phyloP scores from a whole-genome alignment of 768 basidiomycete genomes.

The Leucosporidium scottii region DNA sequence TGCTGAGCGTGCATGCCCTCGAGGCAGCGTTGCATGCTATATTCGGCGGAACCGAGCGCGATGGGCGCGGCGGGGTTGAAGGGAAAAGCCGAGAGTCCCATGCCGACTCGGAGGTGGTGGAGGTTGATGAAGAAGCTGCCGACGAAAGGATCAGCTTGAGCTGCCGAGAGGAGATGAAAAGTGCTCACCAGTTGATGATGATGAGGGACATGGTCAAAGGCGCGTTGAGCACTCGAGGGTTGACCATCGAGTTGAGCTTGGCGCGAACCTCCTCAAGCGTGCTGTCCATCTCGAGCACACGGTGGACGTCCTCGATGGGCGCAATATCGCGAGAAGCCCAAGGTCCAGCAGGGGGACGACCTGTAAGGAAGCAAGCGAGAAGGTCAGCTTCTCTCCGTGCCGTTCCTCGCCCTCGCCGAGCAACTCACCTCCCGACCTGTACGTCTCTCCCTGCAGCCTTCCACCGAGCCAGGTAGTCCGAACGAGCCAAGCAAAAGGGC shows the following conservation, averaged over 20 bases:
- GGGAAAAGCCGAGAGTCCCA: constrained; percentile 14
- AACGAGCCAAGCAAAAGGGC: constrained; percentile 28
- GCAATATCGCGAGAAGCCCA: not conserved
- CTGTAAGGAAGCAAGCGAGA: not conserved
- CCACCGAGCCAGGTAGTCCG: constrained; percentile 26
- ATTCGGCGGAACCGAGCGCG: constrained; percentile 23
- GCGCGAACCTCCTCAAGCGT: constrained; percentile 13
- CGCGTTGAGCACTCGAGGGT: not conserved
- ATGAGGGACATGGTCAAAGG: constrained; percentile 14
- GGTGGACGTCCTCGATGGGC: not conserved
- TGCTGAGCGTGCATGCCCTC: constrained; percentile 15
- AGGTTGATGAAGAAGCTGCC: constrained; percentile 23
- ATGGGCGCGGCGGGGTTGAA: constrained; percentile 22
- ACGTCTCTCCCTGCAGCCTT: constrained; percentile 25
- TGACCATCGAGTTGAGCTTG: constrained; percentile 8
- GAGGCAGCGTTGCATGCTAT: constrained; percentile 25
- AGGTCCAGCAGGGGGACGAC: not conserved
- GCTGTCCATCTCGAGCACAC: constrained; percentile 24
- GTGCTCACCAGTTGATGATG: constrained; percentile 25
- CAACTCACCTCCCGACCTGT: constrained; percentile 20
- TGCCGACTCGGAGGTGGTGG: constrained; percentile 21
- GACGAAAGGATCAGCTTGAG: not conserved
- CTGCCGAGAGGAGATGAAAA: too few relatives aligned
- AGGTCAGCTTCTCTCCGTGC: not conserved
- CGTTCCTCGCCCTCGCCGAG: not conserved